A percentile compares a stretch with the other conserved stretches of the same genome.
These are phyloP conservation scores for Lomentospora prolificans DNA, from an alignment of 2,329 filamentous ascomycete genomes.

Conservation along the genomic window DNA sequence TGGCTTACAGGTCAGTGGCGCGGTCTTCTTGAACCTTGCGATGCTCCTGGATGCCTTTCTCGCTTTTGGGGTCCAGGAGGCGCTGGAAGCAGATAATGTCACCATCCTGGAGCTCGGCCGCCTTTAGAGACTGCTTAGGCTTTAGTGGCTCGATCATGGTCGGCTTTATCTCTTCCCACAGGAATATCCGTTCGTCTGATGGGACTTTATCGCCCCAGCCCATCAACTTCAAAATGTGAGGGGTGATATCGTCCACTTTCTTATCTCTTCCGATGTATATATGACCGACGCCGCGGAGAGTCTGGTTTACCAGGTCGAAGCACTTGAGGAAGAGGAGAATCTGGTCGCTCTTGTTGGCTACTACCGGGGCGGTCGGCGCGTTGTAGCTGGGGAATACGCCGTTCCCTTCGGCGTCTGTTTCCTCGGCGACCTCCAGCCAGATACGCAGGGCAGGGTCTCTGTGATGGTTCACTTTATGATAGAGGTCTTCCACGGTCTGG, in stretches of 20 bases:
- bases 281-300: constrained; percentile 66
- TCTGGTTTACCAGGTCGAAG: constrained; percentile 72
- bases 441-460: constrained; percentile 67
- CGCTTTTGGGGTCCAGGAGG: constrained; percentile 36
- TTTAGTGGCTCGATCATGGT: constrained; percentile 96
- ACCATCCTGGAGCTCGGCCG: constrained; percentile 91
- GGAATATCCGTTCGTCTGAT: constrained; percentile 48
- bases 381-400: constrained; percentile 24
- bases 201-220: constrained; percentile 69
- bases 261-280: constrained; percentile 81
- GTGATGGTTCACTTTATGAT: constrained; percentile 41
- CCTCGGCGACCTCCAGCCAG: constrained; percentile 74
- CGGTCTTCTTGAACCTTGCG: constrained; percentile 2
- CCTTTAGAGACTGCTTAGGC: constrained; percentile 76
- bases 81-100: constrained; percentile 95
- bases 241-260: constrained; percentile 75
- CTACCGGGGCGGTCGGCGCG: not conserved
- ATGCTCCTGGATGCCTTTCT: constrained; percentile 3
- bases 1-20: not conserved
- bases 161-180: constrained; percentile 97
- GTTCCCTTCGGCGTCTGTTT: constrained; percentile 55
- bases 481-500: constrained; percentile 66
- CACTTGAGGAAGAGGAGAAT: constrained; percentile 89
- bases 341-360: constrained; percentile 46
- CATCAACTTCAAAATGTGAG: constrained; percentile 73